A percentile compares a stretch with the other conserved stretches of the same genome.
phyloP scores from a whole-genome alignment of 2,329 filamentous ascomycete genomes.

The Hypoxylon sp. region DNA sequence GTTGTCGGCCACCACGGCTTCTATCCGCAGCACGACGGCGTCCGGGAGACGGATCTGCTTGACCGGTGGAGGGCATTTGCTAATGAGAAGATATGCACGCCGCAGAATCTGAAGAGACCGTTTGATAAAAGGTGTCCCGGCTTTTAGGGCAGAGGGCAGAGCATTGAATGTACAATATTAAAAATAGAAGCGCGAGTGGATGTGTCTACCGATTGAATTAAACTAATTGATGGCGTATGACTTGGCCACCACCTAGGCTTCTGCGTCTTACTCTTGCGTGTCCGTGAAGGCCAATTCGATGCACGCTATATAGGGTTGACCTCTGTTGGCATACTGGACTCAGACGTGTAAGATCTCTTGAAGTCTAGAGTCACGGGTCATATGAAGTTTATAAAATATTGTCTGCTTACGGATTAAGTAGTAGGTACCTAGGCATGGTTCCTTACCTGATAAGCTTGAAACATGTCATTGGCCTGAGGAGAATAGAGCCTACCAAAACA shows the following conservation, averaged over 20 bases:
- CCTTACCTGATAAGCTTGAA: background rate
- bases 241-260: background rate
- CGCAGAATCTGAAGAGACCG: slow-evolving; percentile 46
- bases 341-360: background rate
- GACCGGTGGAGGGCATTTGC: slow-evolving; percentile 67
- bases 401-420: too few relatives aligned
- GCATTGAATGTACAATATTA: slow-evolving; percentile 4
- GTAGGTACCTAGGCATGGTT: too few relatives aligned
- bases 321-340: background rate
- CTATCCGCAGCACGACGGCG: slow-evolving; percentile 57
- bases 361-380: background rate
- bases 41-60: slow-evolving; percentile 66
- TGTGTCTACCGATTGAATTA: slow-evolving; percentile 16
- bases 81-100: slow-evolving; percentile 62
- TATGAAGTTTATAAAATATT: background rate
- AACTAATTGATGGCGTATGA: slow-evolving; percentile 11
- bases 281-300: background rate
- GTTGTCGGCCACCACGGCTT: slow-evolving; percentile 67
- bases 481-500: background rate
- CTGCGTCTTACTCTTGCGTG: background rate
- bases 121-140: slow-evolving; percentile 48
- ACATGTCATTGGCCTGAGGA: background rate
- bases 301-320: background rate
- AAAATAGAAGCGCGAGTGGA: slow-evolving; percentile 6
- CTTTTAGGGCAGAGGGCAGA: slow-evolving; percentile 32